A percentile compares a stretch with the other conserved stretches of the same genome.
phyloP scores from a whole-genome alignment of 2,329 filamentous ascomycete genomes.

The Blastomyces emzantsi region DNA sequence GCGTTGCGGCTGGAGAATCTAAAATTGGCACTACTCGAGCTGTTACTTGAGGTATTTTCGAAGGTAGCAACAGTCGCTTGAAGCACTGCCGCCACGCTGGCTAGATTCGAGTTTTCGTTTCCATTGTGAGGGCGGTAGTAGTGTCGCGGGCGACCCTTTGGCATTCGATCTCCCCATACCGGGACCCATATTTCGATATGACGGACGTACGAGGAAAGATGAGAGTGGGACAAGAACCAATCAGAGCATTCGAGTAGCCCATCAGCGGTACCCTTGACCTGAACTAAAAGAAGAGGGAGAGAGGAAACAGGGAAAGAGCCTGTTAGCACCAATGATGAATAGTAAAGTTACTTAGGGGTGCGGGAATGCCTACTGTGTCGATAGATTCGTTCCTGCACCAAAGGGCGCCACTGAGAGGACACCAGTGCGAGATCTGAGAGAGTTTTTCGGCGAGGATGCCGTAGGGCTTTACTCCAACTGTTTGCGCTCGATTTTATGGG shows the following conservation, averaged over 20 bases:
- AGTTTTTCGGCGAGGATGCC: slow-evolving; percentile 58
- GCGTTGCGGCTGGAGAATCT: slow-evolving; percentile 50
- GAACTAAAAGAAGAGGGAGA: slow-evolving; percentile 39
- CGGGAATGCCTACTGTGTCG: slow-evolving; percentile 45
- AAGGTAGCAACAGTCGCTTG: slow-evolving; percentile 24
- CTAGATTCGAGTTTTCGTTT: slow-evolving; percentile 20
- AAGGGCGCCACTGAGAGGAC: slow-evolving; percentile 50
- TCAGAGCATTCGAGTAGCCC: slow-evolving; percentile 50
- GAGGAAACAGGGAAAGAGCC: slow-evolving; percentile 9
- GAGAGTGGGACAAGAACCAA: slow-evolving; percentile 52
- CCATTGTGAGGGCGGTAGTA: slow-evolving; percentile 20
- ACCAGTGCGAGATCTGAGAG: slow-evolving; percentile 57
- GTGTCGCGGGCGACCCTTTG: slow-evolving; percentile 41
- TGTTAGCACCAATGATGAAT: not conserved
- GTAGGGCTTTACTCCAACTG: slow-evolving; percentile 56
- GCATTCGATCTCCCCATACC: slow-evolving; percentile 52
- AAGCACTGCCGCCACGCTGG: slow-evolving; percentile 19
- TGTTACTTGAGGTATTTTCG: slow-evolving; percentile 19
- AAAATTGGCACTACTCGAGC: slow-evolving; percentile 21
- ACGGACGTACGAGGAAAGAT: slow-evolving; percentile 56
- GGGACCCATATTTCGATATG: slow-evolving; percentile 73
- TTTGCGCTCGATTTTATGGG: slow-evolving; percentile 45
- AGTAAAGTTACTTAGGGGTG: not conserved
- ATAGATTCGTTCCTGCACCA: slow-evolving; percentile 65
- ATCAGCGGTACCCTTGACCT: slow-evolving; percentile 61